A percentile compares a stretch with the other conserved stretches of the same genome.
Conservation (phyloP, 768 basidiomycete genomes). For the Lactarius evosmus region DNA sequence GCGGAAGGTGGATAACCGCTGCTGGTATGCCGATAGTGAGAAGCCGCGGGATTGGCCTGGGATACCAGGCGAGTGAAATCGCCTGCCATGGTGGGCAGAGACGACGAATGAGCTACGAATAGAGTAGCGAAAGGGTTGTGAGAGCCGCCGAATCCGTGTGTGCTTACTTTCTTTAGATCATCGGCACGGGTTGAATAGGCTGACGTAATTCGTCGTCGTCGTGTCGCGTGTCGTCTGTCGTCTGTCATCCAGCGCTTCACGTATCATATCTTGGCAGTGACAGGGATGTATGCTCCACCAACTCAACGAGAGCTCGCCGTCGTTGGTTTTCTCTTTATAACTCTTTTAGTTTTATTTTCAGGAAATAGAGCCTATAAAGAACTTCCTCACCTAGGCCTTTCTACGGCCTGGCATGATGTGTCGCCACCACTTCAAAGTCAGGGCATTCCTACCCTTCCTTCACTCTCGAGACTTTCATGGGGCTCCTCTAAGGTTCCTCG, state of each 20-base stretch:
- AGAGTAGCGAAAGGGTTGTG: not conserved
- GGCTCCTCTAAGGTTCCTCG: slow-evolving; percentile 42
- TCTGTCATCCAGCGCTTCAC: not conserved
- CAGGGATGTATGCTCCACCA: slow-evolving; percentile 27
- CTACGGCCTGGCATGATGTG: not conserved
- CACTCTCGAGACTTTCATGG: slow-evolving; percentile 29
- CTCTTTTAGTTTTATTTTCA: slow-evolving; percentile 29
- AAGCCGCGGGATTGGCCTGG: slow-evolving; percentile 62
- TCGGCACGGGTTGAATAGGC: slow-evolving; percentile 1
- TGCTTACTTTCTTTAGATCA: not conserved
- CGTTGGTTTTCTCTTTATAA: slow-evolving; percentile 32
- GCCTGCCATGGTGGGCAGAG: slow-evolving; percentile 50
- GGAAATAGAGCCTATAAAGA: not conserved
- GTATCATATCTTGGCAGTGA: no score
- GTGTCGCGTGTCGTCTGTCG: not conserved
- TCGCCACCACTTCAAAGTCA: not conserved
- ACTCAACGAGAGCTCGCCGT: slow-evolving; percentile 35
- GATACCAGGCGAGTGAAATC: slow-evolving; percentile 74
- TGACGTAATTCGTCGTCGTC: slow-evolving; percentile 5
- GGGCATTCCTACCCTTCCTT: slow-evolving; percentile 19
- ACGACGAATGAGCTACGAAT: slow-evolving; percentile 3
- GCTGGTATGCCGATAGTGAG: slow-evolving; percentile 49
- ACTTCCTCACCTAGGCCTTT: not conserved
- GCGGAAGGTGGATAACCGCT: slow-evolving; percentile 59
- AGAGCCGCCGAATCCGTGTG: not conserved